Evolutionary conservation across 192 early-diverging fungal genomes (phyloP), one percentile per base, ranked within the genome.

Genomic region (Coemansia sp.): DNA sequence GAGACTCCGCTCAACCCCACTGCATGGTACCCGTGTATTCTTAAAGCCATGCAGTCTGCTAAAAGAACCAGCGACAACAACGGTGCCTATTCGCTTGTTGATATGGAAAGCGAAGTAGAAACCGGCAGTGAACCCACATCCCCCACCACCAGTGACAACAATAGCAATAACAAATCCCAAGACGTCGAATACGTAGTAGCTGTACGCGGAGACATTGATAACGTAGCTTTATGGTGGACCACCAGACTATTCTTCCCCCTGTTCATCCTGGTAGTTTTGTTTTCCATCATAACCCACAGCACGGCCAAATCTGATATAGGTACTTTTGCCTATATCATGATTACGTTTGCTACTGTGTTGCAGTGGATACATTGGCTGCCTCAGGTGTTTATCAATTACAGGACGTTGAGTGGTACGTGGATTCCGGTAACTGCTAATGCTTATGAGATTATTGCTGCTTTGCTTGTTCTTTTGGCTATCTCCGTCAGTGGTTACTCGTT

Each of bases 331-430:
- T 45, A 60, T 30, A 45, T 48, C 25, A 25, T 60, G 40, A 8
- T 60, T n/a, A 60, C 17, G 38, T 60, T 18, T 17, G 59, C 59
- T 2, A 48, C 25, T 31, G 40, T 48, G 3, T 22, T 60, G 59
- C 59, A 48, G 59, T 60, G 59, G 59, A 4, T 38, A 2, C 34
- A 45, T 11, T 60, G 59, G 59, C 3, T 60, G 36, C 59, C 59
- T 10, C 59, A 60, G 40, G 28, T 60, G n/a, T 3, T 60, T n/a
- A 48, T 60, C 25, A 60, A 60, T 22, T 18, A 60, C 28, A 5
- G 25, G 5, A 48, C 59, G 2, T 22, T 8, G 8, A 10, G 34
- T 7, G 59, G 59, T 22, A 45, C 34, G 16, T 34, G 22, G 22
- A 48, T 60, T 28, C 59, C 59, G 0, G 59, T 60, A 2, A 18